Evolutionary conservation across 2,329 filamentous ascomycete species (phyloP).

Genomic region (Diaporthe sp.): DNA sequence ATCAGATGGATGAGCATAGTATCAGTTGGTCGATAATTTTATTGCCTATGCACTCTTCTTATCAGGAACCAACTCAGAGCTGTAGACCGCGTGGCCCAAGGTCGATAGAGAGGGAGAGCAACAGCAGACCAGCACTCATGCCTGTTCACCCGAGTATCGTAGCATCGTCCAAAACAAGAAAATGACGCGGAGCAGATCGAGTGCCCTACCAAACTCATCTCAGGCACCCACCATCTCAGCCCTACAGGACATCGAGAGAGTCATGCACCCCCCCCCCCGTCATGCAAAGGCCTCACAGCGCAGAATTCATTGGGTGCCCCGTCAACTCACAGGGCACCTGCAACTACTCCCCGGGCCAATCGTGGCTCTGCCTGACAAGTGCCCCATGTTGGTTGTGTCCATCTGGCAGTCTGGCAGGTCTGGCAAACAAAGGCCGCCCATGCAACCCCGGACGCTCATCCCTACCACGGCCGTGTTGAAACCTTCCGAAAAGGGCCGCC

Average conservation of each 20-base stretch:
- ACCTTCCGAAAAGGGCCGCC: conserved; percentile 3
- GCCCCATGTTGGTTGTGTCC: neutral
- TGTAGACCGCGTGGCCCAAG: neutral
- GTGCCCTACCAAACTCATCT: neutral
- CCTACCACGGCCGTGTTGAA: neutral
- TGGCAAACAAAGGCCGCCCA: neutral
- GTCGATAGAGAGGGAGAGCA: neutral
- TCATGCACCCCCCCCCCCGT: conserved; percentile 1
- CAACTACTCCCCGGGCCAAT: conserved; percentile 1
- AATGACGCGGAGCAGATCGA: neutral
- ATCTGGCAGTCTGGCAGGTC: neutral
- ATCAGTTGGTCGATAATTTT: neutral
- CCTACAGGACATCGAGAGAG: conserved; percentile 22
- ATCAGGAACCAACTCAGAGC: neutral
- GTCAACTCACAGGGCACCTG: neutral
- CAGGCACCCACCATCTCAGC: conserved; percentile 32
- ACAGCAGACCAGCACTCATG: too few relatives aligned
- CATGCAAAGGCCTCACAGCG: conserved; percentile 5
- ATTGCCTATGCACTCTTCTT: too few relatives aligned
- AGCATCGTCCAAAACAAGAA: neutral
- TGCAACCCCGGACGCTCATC: neutral
- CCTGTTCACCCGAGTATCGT: neutral
- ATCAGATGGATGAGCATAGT: neutral
- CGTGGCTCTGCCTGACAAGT: neutral
- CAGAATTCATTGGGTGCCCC: conserved; percentile 2